Evolutionary conservation across 106 monocot species (phyloP), one percentile per base, ranked within the genome.

Genomic region (Dioscorea zingiberensis): DNA sequence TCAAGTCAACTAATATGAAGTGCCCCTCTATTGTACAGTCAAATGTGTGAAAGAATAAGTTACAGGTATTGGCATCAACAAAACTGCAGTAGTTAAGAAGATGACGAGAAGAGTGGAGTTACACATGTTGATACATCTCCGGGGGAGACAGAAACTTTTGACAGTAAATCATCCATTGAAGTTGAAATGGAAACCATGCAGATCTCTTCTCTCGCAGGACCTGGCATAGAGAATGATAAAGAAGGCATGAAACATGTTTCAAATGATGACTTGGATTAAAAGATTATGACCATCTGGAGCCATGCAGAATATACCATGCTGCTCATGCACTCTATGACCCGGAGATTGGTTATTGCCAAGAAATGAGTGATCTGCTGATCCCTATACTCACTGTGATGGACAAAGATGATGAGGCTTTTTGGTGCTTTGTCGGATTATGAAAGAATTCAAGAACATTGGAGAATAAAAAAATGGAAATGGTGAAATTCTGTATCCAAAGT

Each of bases 351-450:
- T 95, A 95, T 56, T 95, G 95, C 71, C 91, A 91, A 48, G 95
- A 91, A 27, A 95, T 95, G 95, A 91, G 87, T 15, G 95, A 95
- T 53, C 85, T 95, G 12, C 74, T 95, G 12, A 80, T 88, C 0
- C 95, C 91, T 7, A 85, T 95, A 27, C 62, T 91, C 23, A 78
- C 91, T 3, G 81, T 95, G 17, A 67, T 95, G 63, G 85, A 91
- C 48, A 85, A 74, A 10, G 88, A 95, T 46, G 19, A 71, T 21
- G 78, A 85, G 55, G 95, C 95, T 12, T 95, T 95, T 51, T 95
- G 91, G 91, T 95, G 91, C 67, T 95, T 95, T 49, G 87, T 81
- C 24, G 91, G 81, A 6, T 95, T 95, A 95, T 95, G 95, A 80
- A 44, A n/a, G n/a, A n/a, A n/a, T n/a, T n/a, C n/a, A n/a, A n/a